Conservation (phyloP, 2,329 filamentous ascomycete species). For the Metarhizium rileyi region DNA sequence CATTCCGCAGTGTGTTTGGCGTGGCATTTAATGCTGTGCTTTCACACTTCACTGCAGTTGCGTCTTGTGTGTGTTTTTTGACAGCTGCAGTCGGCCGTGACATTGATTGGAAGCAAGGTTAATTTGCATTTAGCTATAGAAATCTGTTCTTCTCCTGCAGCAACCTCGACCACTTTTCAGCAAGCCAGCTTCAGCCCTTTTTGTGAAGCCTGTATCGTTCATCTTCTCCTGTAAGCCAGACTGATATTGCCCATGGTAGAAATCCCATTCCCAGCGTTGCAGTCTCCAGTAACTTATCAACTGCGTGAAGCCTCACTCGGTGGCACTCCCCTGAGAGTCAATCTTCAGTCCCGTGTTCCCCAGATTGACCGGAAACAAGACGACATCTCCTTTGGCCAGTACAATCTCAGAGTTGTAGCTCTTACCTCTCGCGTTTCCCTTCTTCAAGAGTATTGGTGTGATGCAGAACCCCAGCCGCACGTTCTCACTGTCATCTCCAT, state of each 20-base stretch:
- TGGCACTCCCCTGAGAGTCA: not conserved
- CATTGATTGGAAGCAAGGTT: too few relatives aligned
- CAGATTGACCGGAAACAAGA: not conserved
- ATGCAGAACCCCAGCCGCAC: constrained; percentile 1
- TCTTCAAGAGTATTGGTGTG: constrained; percentile 2
- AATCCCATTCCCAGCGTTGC: not conserved
- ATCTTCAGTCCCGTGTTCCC: not conserved
- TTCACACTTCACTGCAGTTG: too few relatives aligned
- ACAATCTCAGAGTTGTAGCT: not conserved
- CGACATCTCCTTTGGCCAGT: not conserved
- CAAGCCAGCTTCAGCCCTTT: too few relatives aligned
- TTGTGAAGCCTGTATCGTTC: too few relatives aligned
- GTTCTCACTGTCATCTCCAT: not conserved
- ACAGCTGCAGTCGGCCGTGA: too few relatives aligned
- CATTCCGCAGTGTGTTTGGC: not conserved
- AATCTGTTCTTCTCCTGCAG: too few relatives aligned
- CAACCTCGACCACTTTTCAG: too few relatives aligned
- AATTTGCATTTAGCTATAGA: too few relatives aligned
- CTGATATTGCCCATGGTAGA: too few relatives aligned
- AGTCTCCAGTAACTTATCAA: not conserved
- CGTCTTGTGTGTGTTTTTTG: too few relatives aligned
- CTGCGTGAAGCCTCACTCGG: not conserved
- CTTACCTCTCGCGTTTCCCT: not conserved
- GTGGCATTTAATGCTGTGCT: too few relatives aligned
- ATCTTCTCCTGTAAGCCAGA: too few relatives aligned